These are phyloP conservation scores for Alternaria brassicicola DNA, from an alignment of 2,329 filamentous ascomycete species.

Conservation along the genomic window DNA sequence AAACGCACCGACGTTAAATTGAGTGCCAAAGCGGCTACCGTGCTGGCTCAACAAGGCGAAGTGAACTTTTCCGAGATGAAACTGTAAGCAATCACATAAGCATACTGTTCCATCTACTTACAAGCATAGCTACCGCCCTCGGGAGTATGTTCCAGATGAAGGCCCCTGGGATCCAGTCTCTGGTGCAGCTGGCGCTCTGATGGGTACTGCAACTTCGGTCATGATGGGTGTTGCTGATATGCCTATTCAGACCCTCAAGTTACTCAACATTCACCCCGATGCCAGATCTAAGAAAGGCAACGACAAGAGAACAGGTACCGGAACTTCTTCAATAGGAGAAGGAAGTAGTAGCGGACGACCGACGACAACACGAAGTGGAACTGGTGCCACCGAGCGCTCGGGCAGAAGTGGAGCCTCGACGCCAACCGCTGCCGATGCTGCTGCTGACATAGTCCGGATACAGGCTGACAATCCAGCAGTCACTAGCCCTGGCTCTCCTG, in stretches of 20 bases:
- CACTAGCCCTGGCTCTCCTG: constrained; percentile 21
- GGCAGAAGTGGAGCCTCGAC: constrained; percentile 27
- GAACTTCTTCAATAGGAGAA: constrained; percentile 20
- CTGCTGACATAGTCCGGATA: constrained; percentile 10
- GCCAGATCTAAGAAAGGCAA: constrained; percentile 37
- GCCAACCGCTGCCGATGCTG: constrained; percentile 21
- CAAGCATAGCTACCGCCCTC: constrained; percentile 40
- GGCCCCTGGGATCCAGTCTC: constrained; percentile 50
- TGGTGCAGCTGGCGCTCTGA: constrained; percentile 71
- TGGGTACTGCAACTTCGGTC: constrained; percentile 83
- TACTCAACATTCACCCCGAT: constrained; percentile 54
- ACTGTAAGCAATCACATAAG: constrained; percentile 34
- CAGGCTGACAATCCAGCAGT: constrained; percentile 16
- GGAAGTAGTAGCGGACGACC: constrained; percentile 21
- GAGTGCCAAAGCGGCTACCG: constrained; percentile 47
- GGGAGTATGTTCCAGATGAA: constrained; percentile 49
- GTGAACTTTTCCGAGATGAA: constrained; percentile 48
- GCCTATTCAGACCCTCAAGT: constrained; percentile 61
- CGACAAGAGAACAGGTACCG: constrained; percentile 23
- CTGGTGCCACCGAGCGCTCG: constrained; percentile 20
- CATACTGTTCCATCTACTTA: constrained; percentile 11
- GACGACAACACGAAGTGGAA: constrained; percentile 18
- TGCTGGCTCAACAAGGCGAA: constrained; percentile 46
- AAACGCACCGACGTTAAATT: constrained; percentile 47
- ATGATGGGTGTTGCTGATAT: constrained; percentile 82